phyloP scores from a whole-genome alignment of 257 asterid genomes.

The Coffea eugenioides region DNA sequence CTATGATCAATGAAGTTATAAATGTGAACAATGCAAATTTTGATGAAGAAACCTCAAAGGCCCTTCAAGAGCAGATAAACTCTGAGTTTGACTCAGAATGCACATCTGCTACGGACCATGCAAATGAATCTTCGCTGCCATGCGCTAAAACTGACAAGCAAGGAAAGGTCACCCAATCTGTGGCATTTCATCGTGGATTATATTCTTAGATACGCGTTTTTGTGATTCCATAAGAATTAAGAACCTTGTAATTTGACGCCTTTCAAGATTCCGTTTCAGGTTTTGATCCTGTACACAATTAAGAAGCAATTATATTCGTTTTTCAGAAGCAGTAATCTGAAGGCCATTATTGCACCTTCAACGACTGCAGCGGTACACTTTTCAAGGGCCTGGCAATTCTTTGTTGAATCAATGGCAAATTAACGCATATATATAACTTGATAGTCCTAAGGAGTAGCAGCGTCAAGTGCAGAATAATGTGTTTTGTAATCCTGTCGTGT shows the following conservation, averaged over 20 bases:
- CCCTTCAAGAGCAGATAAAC: not conserved
- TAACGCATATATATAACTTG: not conserved
- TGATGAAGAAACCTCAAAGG: not conserved
- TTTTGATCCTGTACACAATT: not conserved
- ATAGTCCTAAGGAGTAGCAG: not conserved
- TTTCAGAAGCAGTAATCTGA: slow-evolving; percentile 16
- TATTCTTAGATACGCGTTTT: not conserved
- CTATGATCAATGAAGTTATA: not conserved
- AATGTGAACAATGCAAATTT: not conserved
- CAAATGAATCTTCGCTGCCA: not conserved
- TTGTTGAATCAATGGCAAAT: not conserved
- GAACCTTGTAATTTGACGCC: not conserved
- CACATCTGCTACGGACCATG: not conserved
- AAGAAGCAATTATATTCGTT: not conserved
- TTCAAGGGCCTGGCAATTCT: not conserved
- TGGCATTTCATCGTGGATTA: not conserved
- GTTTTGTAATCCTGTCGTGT: not conserved
- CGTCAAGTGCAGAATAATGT: not conserved
- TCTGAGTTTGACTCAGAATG: not conserved
- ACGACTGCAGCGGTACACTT: slow-evolving; percentile 18
- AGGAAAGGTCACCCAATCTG: not conserved
- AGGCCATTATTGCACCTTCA: slow-evolving; percentile 24
- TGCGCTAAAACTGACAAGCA: not conserved
- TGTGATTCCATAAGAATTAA: not conserved
- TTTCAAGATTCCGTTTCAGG: slow-evolving; percentile 1